Conservation (phyloP, 192 early-diverging fungal genomes). For the Funneliformis mosseae region DNA sequence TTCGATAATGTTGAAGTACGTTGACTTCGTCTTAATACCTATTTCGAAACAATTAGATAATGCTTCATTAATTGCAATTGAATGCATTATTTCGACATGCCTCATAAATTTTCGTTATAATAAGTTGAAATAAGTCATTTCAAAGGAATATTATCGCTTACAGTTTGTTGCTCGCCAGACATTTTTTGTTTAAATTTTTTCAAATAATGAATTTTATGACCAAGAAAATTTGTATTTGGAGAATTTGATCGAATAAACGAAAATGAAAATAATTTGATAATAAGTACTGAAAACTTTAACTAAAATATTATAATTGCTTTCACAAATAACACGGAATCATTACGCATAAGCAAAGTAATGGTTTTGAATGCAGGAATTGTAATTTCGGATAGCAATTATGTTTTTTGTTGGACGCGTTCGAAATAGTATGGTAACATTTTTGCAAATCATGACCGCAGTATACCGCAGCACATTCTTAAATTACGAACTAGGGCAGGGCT, state of each 20-base stretch:
- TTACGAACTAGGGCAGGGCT: too few species aligned
- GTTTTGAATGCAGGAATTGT: not conserved
- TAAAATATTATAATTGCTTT: not conserved
- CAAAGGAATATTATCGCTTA: too few species aligned
- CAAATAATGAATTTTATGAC: too few species aligned
- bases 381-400: not conserved
- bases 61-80: not conserved
- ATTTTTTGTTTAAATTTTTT: too few species aligned
- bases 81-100: too few species aligned
- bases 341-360: not conserved
- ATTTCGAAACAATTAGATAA: not conserved
- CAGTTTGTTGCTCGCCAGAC: too few species aligned
- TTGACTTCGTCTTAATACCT: not conserved
- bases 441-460: too few species aligned
- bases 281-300: not conserved
- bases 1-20: not conserved
- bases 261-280: not conserved
- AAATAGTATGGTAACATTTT: too few species aligned
- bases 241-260: not conserved
- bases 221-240: too few species aligned
- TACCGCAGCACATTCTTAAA: too few species aligned
- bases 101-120: too few species aligned
- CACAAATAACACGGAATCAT: not conserved
- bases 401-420: not conserved
- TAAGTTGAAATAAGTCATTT: too few species aligned